These are phyloP conservation scores for Coccomyxa sp. DNA, from an alignment of 139 green algal genomes.

Conservation along the genomic window DNA sequence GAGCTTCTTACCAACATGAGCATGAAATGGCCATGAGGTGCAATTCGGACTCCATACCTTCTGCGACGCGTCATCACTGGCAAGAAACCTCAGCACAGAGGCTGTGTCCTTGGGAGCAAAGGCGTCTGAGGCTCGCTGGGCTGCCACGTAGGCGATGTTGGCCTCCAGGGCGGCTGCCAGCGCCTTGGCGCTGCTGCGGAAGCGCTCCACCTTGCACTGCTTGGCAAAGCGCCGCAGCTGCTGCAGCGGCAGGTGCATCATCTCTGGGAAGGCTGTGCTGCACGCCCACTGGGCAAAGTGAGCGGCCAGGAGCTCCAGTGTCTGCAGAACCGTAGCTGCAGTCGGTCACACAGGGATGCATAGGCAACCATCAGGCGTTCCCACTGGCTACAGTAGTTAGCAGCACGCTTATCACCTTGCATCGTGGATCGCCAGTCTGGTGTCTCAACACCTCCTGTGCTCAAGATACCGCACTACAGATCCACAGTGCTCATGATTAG, in stretches of 20 bases:
- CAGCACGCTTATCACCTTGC: too few relatives aligned
- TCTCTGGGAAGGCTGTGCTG: conserved; percentile 84
- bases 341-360: background rate
- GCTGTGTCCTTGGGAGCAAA: conserved; percentile 74
- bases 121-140: conserved; percentile 53
- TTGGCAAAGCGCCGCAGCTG: conserved; percentile 80
- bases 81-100: conserved; percentile 46
- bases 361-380: background rate
- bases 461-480: too few relatives aligned
- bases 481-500: too few relatives aligned
- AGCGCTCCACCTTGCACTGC: conserved; percentile 67
- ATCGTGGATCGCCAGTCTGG: too few relatives aligned
- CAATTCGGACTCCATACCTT: conserved; percentile 25
- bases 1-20: too few relatives aligned
- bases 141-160: conserved; percentile 60
- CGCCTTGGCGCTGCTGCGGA: conserved; percentile 34
- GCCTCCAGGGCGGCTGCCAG: conserved; percentile 59
- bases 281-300: conserved; percentile 78
- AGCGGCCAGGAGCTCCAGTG: conserved; percentile 73
- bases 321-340: conserved; percentile 26
- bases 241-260: conserved; percentile 62
- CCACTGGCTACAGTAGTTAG: too few relatives aligned
- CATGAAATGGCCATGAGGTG: background rate
- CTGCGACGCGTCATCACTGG: conserved; percentile 23
- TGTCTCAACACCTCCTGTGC: too few relatives aligned